Evolutionary conservation across 2,329 filamentous ascomycete genomes (phyloP).

Genomic region (Metarhizium sp.): DNA sequence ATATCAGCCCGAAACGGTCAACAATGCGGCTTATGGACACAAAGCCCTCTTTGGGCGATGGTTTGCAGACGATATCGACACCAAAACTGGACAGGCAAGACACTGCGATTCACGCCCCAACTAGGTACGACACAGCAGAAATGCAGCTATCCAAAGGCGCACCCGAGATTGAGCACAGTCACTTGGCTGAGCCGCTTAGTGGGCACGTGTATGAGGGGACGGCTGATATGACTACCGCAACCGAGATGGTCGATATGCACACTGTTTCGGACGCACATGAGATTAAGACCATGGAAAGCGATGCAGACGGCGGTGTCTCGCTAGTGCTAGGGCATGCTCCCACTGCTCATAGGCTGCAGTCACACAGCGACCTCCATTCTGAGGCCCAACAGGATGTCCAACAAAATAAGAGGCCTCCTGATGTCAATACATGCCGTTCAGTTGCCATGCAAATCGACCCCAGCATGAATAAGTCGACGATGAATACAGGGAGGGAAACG

Average conservation of each 20-base stretch:
- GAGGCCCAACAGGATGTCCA: background rate
- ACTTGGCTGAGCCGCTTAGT: too few relatives aligned
- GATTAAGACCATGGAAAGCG: background rate
- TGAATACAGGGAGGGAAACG: background rate
- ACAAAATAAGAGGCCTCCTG: background rate
- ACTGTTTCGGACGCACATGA: background rate
- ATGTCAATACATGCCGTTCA: too few relatives aligned
- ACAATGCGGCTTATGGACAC: background rate
- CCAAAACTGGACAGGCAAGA: background rate
- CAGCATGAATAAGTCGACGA: background rate
- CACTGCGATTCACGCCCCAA: background rate
- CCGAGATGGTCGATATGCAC: background rate
- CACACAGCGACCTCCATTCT: background rate
- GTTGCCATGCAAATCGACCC: background rate
- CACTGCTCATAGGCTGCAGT: background rate
- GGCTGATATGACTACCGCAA: background rate
- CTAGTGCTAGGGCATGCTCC: background rate
- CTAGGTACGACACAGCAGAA: background rate
- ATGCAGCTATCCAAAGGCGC: background rate
- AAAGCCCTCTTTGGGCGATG: slow-evolving; percentile 8
- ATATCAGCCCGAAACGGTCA: slow-evolving; percentile 4
- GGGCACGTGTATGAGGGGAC: background rate
- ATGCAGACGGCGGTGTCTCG: slow-evolving; percentile 5
- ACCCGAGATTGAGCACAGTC: background rate
- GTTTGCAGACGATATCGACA: slow-evolving; percentile 1